A percentile compares a stretch with the other conserved stretches of the same genome.
Evolutionary conservation across 352 stramenopile genomes (phyloP).

Genomic region (Globisporangium polare): DNA sequence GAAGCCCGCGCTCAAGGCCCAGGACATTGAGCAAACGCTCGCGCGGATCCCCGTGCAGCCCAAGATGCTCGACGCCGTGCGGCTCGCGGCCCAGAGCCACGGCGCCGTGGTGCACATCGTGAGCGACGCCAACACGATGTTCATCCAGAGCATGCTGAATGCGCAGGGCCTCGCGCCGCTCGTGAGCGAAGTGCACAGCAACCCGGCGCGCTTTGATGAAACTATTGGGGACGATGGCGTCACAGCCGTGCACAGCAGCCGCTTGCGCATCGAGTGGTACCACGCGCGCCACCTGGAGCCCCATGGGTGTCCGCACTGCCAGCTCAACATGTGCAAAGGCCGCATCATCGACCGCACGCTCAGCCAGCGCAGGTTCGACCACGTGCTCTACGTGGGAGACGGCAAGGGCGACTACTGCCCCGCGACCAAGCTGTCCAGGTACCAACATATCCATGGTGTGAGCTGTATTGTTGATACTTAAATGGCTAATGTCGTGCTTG

Average conservation of each 20-base stretch:
- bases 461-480: background rate
- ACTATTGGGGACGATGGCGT: conserved; percentile 11
- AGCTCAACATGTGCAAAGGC: conserved; percentile 64
- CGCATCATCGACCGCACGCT: conserved; percentile 34
- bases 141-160: conserved; percentile 41
- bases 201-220: conserved; percentile 27
- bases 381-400: conserved; percentile 56
- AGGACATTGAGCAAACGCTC: conserved; percentile 22
- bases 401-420: conserved; percentile 52
- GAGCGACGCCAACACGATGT: conserved; percentile 47
- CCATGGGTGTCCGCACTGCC: conserved; percentile 42
- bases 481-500: background rate
- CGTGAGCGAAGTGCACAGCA: conserved; percentile 35
- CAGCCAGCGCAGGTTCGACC: conserved; percentile 23
- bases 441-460: background rate
- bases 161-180: conserved; percentile 21
- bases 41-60: conserved; percentile 29
- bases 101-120: conserved; percentile 36
- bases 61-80: conserved; percentile 45
- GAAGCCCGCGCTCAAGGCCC: conserved; percentile 18
- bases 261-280: conserved; percentile 35
- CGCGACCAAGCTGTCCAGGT: conserved; percentile 34
- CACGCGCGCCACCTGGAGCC: conserved; percentile 22
- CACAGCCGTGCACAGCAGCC: background rate
- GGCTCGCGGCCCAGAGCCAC: conserved; percentile 26